These are phyloP conservation scores for Leptomonas pyrrhocoris DNA, from an alignment of 208 protist genomes.

Conservation along the genomic window DNA sequence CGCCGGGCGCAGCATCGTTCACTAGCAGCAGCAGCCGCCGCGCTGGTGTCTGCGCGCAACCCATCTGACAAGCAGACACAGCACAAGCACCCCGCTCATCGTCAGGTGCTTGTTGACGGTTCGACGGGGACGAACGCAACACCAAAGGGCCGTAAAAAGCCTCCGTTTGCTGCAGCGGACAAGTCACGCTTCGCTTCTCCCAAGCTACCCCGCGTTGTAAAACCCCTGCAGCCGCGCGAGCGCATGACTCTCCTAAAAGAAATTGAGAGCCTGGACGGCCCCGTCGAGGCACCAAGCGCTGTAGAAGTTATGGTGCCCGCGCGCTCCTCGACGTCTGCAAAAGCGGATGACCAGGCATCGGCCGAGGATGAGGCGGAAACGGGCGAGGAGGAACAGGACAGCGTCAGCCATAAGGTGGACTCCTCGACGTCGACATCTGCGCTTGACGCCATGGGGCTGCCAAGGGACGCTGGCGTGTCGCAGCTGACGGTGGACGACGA, in stretches of 20 bases:
- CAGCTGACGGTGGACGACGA: constrained; percentile 10
- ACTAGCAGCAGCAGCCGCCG: not conserved
- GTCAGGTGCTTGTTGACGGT: not conserved
- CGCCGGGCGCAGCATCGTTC: not conserved
- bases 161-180: not conserved
- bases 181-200: constrained; percentile 17
- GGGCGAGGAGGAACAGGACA: not conserved
- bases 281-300: constrained; percentile 26
- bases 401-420: not conserved
- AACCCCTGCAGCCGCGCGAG: constrained; percentile 24
- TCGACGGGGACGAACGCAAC: no score
- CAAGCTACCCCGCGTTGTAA: constrained; percentile 26
- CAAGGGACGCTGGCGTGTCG: not conserved
- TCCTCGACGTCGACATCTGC: not conserved
- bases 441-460: not conserved
- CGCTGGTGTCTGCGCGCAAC: not conserved
- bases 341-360: not conserved
- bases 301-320: constrained; percentile 42
- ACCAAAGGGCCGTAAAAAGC: not conserved
- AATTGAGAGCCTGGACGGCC: constrained; percentile 45
- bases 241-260: constrained; percentile 44
- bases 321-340: not conserved
- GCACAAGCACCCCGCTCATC: not conserved
- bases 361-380: not conserved
- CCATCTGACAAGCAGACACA: not conserved